Percentiles rank a stretch among this genome's conserved stretches.
phyloP scores from a whole-genome alignment of 148 eudicot species.

The Amaranthus palmeri region DNA sequence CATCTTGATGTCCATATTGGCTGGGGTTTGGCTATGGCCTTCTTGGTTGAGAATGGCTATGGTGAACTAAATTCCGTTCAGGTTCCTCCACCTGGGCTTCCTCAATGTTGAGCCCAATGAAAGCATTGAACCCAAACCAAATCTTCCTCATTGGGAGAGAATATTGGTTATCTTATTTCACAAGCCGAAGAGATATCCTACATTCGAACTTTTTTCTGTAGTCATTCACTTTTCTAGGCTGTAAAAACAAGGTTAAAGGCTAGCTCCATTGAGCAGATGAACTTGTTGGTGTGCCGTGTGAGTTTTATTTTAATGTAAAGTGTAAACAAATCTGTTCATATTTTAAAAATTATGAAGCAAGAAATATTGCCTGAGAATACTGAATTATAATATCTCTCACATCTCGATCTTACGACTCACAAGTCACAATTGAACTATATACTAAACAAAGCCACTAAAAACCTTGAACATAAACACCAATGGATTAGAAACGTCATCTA shows the following conservation, averaged over 20 bases:
- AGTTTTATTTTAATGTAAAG: neutral
- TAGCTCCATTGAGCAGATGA: constrained; percentile 11
- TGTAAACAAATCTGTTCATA: constrained; percentile 11
- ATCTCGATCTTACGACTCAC: neutral
- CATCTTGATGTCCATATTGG: constrained; percentile 79
- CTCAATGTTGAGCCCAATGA: constrained; percentile 47
- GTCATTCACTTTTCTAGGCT: neutral
- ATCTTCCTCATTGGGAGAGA: neutral
- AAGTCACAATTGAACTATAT: neutral
- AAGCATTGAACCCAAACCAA: neutral
- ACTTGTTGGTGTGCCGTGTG: constrained; percentile 4
- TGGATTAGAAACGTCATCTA: neutral
- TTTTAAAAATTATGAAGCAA: neutral
- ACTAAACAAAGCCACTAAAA: neutral
- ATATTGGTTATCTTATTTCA: neutral
- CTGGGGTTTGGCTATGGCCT: constrained; percentile 81
- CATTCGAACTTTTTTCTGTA: constrained; percentile 5
- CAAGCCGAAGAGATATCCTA: neutral
- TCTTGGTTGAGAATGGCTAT: constrained; percentile 71
- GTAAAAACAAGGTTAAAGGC: neutral
- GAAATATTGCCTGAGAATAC: no score
- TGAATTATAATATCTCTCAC: neutral
- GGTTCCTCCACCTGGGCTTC: constrained; percentile 84
- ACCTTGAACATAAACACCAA: neutral
- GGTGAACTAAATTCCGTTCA: constrained; percentile 50